Conservation (phyloP, 2,329 filamentous ascomycete species). For the Trichoderma polysporum region DNA sequence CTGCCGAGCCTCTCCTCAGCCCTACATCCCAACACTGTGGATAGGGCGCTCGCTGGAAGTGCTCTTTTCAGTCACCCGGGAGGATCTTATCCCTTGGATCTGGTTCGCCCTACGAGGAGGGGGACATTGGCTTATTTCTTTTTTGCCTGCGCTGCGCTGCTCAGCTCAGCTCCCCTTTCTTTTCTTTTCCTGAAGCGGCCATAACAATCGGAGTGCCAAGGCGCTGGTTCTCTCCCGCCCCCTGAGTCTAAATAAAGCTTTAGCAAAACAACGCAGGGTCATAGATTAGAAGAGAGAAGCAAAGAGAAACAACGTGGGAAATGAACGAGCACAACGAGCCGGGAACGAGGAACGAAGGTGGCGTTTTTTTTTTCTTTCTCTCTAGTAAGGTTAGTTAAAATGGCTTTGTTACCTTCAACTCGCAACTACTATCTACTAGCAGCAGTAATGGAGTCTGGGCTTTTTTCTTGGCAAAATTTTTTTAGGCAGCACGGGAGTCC, state of each 20-base stretch:
- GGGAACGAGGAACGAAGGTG: neutral
- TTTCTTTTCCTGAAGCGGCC: constrained; percentile 2
- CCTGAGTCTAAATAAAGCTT: constrained; percentile 1
- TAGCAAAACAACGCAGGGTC: neutral
- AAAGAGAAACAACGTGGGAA: neutral
- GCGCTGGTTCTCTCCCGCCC: neutral
- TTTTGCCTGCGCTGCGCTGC: neutral
- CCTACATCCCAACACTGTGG: constrained; percentile 21
- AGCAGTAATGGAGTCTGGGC: too few relatives aligned
- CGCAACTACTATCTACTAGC: neutral
- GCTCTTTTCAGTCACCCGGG: neutral
- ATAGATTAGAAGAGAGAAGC: neutral
- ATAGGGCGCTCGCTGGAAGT: neutral
- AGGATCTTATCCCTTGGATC: constrained; percentile 14
- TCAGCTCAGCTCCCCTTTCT: neutral
- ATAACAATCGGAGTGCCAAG: neutral
- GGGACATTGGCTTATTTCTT: neutral
- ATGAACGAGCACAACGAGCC: neutral
- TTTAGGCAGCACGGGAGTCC: neutral
- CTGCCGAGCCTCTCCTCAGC: constrained; percentile 21
- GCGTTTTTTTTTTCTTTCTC: neutral
- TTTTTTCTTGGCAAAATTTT: neutral
- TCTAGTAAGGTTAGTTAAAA: neutral
- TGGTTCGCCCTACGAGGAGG: constrained; percentile 11
- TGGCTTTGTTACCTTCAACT: neutral